phyloP scores from a whole-genome alignment of 2,329 filamentous ascomycete species.

The Annulohypoxylon truncatum region DNA sequence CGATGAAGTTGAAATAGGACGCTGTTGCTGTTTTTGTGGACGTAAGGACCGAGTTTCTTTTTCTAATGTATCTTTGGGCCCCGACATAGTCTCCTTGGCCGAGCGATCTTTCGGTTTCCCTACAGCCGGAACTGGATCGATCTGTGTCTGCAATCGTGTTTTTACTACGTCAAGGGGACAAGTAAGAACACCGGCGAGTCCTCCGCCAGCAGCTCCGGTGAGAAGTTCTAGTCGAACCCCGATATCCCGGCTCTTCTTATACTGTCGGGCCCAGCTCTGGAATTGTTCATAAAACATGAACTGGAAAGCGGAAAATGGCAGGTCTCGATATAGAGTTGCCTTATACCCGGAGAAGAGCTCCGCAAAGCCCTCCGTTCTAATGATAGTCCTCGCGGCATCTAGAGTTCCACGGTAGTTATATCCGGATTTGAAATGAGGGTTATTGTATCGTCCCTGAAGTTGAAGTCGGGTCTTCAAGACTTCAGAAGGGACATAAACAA shows the following conservation, averaged over 20 bases:
- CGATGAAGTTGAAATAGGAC: constrained; percentile 88
- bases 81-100: constrained; percentile 42
- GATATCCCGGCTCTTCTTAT: constrained; percentile 84
- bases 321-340: constrained; percentile 91
- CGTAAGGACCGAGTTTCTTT: constrained; percentile 48
- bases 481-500: constrained; percentile 96
- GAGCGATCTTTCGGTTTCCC: constrained; percentile 45
- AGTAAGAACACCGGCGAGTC: constrained; percentile 92
- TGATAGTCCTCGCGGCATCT: constrained; percentile 87
- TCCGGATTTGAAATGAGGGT: constrained; percentile 90
- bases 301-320: constrained; percentile 95
- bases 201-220: constrained; percentile 89
- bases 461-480: constrained; percentile 98
- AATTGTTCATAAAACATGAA: constrained; percentile 99
- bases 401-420: constrained; percentile 93
- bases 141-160: constrained; percentile 93
- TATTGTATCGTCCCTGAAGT: constrained; percentile 93
- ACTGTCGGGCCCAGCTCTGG: constrained; percentile 81
- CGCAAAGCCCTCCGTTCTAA: constrained; percentile 80
- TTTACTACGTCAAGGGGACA: constrained; percentile 98
- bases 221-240: constrained; percentile 86
- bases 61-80: constrained; percentile 38
- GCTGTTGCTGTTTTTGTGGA: constrained; percentile 64
- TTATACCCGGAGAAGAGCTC: constrained; percentile 98
- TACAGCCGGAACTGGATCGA: constrained; percentile 58